Conservation (phyloP, 768 basidiomycete species). For the Pleurotus sapidus region DNA sequence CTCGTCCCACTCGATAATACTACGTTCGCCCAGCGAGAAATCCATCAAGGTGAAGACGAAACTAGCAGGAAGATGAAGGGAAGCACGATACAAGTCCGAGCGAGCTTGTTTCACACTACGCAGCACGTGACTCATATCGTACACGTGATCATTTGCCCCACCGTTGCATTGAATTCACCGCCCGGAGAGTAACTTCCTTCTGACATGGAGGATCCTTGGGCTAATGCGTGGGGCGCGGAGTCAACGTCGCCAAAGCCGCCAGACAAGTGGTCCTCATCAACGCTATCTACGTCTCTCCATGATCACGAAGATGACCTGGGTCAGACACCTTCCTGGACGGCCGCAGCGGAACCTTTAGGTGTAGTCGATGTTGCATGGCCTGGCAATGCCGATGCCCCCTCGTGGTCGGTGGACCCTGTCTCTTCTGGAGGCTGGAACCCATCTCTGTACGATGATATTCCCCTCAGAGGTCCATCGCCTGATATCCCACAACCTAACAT, state of each 20-base stretch:
- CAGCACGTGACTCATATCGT: neutral
- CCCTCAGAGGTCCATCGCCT: slow-evolving; percentile 25
- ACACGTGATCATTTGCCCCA: neutral
- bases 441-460: slow-evolving; percentile 41
- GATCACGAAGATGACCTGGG: slow-evolving; percentile 54
- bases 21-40: slow-evolving; percentile 30
- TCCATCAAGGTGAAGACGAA: slow-evolving; percentile 27
- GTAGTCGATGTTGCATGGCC: slow-evolving; percentile 40
- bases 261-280: slow-evolving; percentile 7
- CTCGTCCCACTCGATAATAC: slow-evolving; percentile 69
- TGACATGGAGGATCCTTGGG: slow-evolving; percentile 75
- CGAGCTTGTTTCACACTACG: neutral
- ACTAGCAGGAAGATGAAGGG: slow-evolving; percentile 5
- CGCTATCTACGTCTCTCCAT: slow-evolving; percentile 13
- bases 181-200: neutral
- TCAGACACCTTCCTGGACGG: slow-evolving; percentile 51
- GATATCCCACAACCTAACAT: neutral
- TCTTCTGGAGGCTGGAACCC: slow-evolving; percentile 26
- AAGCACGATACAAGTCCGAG: slow-evolving; percentile 1
- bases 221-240: slow-evolving; percentile 61
- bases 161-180: neutral
- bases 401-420: slow-evolving; percentile 36
- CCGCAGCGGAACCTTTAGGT: slow-evolving; percentile 18
- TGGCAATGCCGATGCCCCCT: slow-evolving; percentile 36
- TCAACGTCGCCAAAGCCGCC: slow-evolving; percentile 25